Base-by-base conservation (phyloP, 805 yeast species). In the Zygotorulaspora sp. region DNA sequence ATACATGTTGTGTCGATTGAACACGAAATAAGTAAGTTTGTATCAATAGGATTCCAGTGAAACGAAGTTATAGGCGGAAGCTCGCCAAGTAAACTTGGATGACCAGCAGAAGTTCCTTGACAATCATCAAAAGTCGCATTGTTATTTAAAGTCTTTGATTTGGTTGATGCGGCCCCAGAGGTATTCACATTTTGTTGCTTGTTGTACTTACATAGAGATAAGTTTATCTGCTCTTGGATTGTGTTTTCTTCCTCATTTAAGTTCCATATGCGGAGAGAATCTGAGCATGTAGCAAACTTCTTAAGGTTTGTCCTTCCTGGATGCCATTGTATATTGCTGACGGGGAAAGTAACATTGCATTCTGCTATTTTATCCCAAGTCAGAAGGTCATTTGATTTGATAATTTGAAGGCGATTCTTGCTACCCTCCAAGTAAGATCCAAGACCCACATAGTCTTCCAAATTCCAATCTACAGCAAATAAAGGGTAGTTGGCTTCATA, bases 1-100 rank as follows among this genome's bases (percentile, higher is more conserved):
- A 97, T 89, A 63, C 98, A 92, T 0, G 98, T 92, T 1, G 98
- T 92, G 63, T 92, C 98, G 8, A 90, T 85, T 14, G 92, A 80
- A 45, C 90, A 77, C 1, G 97, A 86, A 24, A 92, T 82, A 14
- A 88, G 73, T 26, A 78, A 61, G 33, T 76, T 75, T 2, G 85
- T 75, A 50, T 85, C 89, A 1, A 71, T 67, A 24, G 70, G 64
- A 65, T 84, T 87, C 97, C 98, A 92, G 63, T 92, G 96, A 52
- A 92, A 86, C 2, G 95, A 80, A 0, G 97, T 89, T 36, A 92
- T 72, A 4, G 98, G 98, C 1, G 98, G 95, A 34, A 80, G 67
- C 14, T 53, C 60, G 11, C 65, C 65, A 29, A 52, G 40, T 15
- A 43, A 28, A 11, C 41, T 43, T 14, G 19, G 16, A 8, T 23